phyloP scores from a whole-genome alignment of 352 stramenopile genomes.

The Globisporangium orthogonon region DNA sequence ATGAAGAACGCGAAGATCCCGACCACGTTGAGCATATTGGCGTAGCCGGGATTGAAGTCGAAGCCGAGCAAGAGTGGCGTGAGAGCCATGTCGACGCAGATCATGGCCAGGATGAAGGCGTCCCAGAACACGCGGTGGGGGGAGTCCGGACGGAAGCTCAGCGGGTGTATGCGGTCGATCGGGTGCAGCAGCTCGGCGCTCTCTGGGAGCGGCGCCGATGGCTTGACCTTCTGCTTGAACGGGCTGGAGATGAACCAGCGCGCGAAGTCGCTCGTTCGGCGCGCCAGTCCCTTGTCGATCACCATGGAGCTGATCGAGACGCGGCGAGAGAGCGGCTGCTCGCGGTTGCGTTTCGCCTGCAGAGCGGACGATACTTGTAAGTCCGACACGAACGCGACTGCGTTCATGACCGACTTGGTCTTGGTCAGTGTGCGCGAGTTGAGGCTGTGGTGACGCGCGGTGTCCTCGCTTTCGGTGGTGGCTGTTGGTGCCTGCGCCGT shows the following conservation, averaged over 20 bases:
- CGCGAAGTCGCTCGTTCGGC: slow-evolving; percentile 6
- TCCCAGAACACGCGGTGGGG: slow-evolving; percentile 36
- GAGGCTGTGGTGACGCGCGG: slow-evolving; percentile 4
- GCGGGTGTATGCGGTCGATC: slow-evolving; percentile 24
- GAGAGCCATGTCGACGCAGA: slow-evolving; percentile 45
- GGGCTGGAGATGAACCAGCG: slow-evolving; percentile 9
- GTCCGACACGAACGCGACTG: slow-evolving; percentile 10
- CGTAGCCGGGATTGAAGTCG: slow-evolving; percentile 19
- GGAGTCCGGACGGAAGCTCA: slow-evolving; percentile 52
- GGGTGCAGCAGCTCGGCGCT: slow-evolving; percentile 29
- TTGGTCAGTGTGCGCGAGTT: slow-evolving; percentile 9
- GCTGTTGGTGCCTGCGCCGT: not conserved
- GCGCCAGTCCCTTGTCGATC: slow-evolving; percentile 5
- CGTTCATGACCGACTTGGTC: slow-evolving; percentile 14
- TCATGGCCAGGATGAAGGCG: slow-evolving; percentile 42
- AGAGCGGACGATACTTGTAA: slow-evolving; percentile 6
- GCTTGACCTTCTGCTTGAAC: slow-evolving; percentile 4
- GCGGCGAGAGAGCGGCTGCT: slow-evolving; percentile 26
- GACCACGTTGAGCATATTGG: slow-evolving; percentile 24
- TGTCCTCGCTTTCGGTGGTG: slow-evolving; percentile 4
- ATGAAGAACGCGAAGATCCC: slow-evolving; percentile 41
- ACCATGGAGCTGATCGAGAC: slow-evolving; percentile 27
- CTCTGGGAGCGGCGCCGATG: slow-evolving; percentile 13
- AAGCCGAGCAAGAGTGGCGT: slow-evolving; percentile 53
- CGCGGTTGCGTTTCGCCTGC: slow-evolving; percentile 13